Conservation (phyloP, 352 stramenopile genomes). For the Pythium biforme region DNA sequence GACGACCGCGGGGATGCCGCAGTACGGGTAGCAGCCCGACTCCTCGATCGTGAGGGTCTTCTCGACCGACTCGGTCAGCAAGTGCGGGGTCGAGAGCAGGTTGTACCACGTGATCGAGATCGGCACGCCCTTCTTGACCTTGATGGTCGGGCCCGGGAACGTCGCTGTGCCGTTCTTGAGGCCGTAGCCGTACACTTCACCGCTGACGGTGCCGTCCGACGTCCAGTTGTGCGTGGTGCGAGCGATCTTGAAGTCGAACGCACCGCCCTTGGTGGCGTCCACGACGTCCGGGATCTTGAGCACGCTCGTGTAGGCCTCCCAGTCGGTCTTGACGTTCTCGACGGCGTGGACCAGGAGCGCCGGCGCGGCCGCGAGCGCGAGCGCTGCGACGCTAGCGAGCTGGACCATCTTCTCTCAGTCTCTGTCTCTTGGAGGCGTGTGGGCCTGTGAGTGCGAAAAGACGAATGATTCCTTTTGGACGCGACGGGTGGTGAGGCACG, state of each 20-base stretch:
- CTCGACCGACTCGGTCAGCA: constrained; percentile 54
- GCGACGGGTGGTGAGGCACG: too few species aligned
- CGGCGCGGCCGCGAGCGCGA: constrained; percentile 13
- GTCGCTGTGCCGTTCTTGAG: constrained; percentile 27
- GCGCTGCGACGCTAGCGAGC: constrained; percentile 8
- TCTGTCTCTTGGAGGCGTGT: too few species aligned
- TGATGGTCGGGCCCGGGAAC: constrained; percentile 38
- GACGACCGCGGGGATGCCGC: constrained; percentile 53
- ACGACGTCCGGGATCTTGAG: constrained; percentile 40
- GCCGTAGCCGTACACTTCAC: constrained; percentile 36
- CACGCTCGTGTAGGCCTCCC: constrained; percentile 32
- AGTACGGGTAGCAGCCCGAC: constrained; percentile 67
- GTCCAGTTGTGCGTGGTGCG: constrained; percentile 33
- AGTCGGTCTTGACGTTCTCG: constrained; percentile 37
- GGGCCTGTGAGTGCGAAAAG: too few species aligned
- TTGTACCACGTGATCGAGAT: constrained; percentile 46
- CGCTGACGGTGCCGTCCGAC: constrained; percentile 25
- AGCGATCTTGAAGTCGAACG: constrained; percentile 39
- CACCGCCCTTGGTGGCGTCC: constrained; percentile 36
- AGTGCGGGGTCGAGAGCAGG: constrained; percentile 39
- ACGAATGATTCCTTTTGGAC: too few species aligned
- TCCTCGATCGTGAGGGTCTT: constrained; percentile 36
- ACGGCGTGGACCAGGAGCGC: constrained; percentile 13
- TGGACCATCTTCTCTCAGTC: constrained; percentile 7
- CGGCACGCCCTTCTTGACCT: constrained; percentile 32